A percentile compares a stretch with the other conserved stretches of the same genome.
Conservation (phyloP, 345 rosid species). For the Salix suchowensis region DNA sequence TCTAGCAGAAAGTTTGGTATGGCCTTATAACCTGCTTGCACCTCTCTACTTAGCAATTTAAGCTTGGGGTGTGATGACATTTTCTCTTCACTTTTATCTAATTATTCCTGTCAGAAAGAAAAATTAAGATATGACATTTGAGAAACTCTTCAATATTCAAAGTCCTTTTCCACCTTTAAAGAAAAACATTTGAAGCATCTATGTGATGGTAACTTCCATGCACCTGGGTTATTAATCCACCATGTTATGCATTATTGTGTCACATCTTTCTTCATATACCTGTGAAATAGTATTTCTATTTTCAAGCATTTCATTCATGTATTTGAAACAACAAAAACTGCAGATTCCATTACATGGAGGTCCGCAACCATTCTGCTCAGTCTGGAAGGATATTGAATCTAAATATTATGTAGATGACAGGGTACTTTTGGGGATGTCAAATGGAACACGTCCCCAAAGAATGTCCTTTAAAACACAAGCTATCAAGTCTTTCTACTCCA, state of each 20-base stretch:
- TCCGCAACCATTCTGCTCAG: slow-evolving; percentile 33
- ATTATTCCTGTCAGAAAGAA: neutral
- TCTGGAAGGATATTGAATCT: slow-evolving; percentile 39
- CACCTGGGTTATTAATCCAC: neutral
- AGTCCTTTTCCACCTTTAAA: neutral
- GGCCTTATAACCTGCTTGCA: neutral
- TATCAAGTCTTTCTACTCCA: slow-evolving; percentile 36
- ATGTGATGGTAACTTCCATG: neutral
- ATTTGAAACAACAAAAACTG: slow-evolving; percentile 17
- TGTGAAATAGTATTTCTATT: neutral
- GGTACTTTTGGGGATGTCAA: slow-evolving; percentile 31
- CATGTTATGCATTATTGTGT: too few species aligned
- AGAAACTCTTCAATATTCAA: neutral
- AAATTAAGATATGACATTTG: neutral
- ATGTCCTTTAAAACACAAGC: slow-evolving; percentile 43
- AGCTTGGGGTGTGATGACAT: neutral
- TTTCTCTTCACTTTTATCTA: neutral
- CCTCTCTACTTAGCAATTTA: neutral
- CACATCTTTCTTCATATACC: neutral
- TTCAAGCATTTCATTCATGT: neutral
- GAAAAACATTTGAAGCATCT: neutral
- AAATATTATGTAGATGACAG: slow-evolving; percentile 43
- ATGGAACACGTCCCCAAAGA: slow-evolving; percentile 34
- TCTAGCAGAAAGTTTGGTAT: neutral
- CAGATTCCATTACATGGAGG: slow-evolving; percentile 57